Percentiles rank a stretch among this genome's conserved stretches.
Conservation (phyloP, 2,329 filamentous ascomycete genomes). For the Penicillium sp. region DNA sequence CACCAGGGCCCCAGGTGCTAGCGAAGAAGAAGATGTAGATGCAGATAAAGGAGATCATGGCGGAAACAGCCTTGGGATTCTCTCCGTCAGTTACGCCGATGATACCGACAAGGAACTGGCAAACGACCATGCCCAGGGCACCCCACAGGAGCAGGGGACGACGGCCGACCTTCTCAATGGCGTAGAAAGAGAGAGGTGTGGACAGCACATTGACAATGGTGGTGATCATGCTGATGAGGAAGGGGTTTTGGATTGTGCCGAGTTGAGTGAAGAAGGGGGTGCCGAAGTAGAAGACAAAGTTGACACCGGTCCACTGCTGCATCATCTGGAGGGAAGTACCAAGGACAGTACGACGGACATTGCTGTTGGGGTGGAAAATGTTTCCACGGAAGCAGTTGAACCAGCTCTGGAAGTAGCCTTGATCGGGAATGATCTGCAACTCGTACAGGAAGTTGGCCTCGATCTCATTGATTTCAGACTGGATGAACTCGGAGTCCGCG, state of each 20-base stretch:
- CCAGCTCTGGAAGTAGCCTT: conserved; percentile 72
- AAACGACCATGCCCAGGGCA: conserved; percentile 79
- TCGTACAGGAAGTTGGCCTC: conserved; percentile 90
- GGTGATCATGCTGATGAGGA: conserved; percentile 83
- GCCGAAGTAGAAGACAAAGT: conserved; percentile 90
- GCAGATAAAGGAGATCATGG: conserved; percentile 85
- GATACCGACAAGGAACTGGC: conserved; percentile 86
- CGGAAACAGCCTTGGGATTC: conserved; percentile 51
- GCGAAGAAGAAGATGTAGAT: conserved; percentile 95
- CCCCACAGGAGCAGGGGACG: conserved; percentile 79
- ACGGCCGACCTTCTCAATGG: conserved; percentile 80
- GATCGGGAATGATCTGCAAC: conserved; percentile 66
- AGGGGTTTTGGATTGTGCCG: conserved; percentile 75
- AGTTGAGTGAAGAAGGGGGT: conserved; percentile 82
- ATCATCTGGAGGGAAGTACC: conserved; percentile 79
- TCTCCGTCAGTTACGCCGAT: conserved; percentile 66
- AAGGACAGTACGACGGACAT: conserved; percentile 69
- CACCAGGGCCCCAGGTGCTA: conserved; percentile 80
- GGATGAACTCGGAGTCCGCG: conserved; percentile 72
- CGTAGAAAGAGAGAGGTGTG: conserved; percentile 85
- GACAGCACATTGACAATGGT: conserved; percentile 86
- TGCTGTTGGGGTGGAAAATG: conserved; percentile 57
- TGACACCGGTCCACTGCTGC: conserved; percentile 84
- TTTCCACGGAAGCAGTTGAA: conserved; percentile 64
- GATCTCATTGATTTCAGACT: conserved; percentile 80